phyloP scores from a whole-genome alignment of 2,329 filamentous ascomycete species.

The Nigrospora sphaerica region DNA sequence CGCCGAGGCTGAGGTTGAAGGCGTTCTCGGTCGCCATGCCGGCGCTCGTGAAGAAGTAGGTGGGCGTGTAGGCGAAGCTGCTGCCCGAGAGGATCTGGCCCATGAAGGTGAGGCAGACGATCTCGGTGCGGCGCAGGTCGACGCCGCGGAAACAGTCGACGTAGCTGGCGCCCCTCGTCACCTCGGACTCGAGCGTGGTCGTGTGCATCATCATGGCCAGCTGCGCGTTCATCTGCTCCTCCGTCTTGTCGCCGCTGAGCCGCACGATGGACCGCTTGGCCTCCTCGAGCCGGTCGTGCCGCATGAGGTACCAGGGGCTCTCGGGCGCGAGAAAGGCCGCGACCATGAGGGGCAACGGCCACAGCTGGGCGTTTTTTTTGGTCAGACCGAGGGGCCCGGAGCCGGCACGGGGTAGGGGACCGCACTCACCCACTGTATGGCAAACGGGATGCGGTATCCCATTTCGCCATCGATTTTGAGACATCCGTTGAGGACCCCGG shows the following conservation, averaged over 20 bases:
- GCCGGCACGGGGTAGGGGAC: not conserved
- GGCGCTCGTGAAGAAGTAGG: conserved; percentile 28
- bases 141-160: conserved; percentile 38
- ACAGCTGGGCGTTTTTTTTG: conserved; percentile 15
- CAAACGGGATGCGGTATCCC: conserved; percentile 36
- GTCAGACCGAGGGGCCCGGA: not conserved
- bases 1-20: conserved; percentile 25
- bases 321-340: conserved; percentile 34
- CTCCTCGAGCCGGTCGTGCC: conserved; percentile 25
- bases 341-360: conserved; percentile 31
- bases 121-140: conserved; percentile 37
- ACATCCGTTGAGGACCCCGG: conserved; percentile 30
- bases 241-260: conserved; percentile 21
- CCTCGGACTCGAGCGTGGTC: conserved; percentile 32
- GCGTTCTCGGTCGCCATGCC: conserved; percentile 21
- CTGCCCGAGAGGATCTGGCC: conserved; percentile 26
- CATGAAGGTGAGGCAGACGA: conserved; percentile 29
- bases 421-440: conserved; percentile 31
- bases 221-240: conserved; percentile 27
- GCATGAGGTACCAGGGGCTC: conserved; percentile 38
- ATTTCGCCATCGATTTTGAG: conserved; percentile 26
- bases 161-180: conserved; percentile 33
- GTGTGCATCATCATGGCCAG: conserved; percentile 38
- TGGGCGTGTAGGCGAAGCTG: conserved; percentile 29
- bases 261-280: conserved; percentile 26